Evolutionary conservation across 106 monocot genomes (phyloP), one percentile per base, ranked within the genome.

Genomic region (Acorus gramineus): DNA sequence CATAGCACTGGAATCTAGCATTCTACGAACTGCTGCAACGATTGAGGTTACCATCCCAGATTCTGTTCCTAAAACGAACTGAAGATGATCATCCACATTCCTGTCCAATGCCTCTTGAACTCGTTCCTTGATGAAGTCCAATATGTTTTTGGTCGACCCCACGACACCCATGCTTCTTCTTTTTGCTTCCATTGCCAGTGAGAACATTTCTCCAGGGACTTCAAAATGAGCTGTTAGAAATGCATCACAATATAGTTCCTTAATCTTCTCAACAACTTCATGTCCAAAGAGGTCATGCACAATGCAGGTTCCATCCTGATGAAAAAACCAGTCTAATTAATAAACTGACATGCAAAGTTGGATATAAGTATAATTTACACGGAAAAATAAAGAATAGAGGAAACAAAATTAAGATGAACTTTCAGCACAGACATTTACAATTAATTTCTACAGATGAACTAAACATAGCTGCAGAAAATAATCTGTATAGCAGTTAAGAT

Each of bases 151-250:
- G 7, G 98, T 98, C 47, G 98, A 98, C 3, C 98, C 98, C 49
- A 98, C 98, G 66, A 98, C 81, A 56, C 91, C 98, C 98, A 98
- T 98, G 59, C 98, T 91, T 81, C 98, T 91, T 57, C 60, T 75
- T 68, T 88, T 98, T 66, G 98, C 98, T 75, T 98, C 91, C 85
- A 92, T 98, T 68, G 98, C 83, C 61, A 98, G 67, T 44, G 98
- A 78, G 56, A 98, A 98, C 91, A 98, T 98, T 75, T 98, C 98
- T 51, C 98, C 98, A 53, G 98, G 91, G 46, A 98, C 91, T 80
- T 92, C 98, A 66, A 92, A 98, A 73, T 98, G 98, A 52, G 98
- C 98, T 44, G 88, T 92, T 14, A 98, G 73, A 62, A 83, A 98
- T 65, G 91, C 84, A 84, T 92, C 98, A 69, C 83, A 88, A 63